Conservation (phyloP, 441 rosid species). For the Bocquillonia castaneifolia region DNA sequence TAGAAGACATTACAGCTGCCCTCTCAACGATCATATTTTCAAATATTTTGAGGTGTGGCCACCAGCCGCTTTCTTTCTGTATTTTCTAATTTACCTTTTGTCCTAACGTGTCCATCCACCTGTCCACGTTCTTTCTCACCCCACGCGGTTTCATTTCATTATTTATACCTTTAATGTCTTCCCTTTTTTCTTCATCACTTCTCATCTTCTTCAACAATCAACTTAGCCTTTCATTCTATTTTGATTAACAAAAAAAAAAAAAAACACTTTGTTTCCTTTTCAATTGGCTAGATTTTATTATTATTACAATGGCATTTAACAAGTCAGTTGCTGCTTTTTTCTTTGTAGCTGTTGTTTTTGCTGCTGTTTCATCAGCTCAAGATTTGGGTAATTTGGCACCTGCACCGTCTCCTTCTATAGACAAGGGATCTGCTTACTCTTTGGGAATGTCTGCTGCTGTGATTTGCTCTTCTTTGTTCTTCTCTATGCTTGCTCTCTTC, state of each 20-base stretch:
- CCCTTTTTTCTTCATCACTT: background rate
- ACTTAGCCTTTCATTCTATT: no score
- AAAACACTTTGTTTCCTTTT: background rate
- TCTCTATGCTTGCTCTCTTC: constrained; percentile 23
- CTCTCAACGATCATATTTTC: background rate
- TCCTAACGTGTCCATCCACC: constrained; percentile 15
- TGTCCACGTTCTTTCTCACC: constrained; percentile 23
- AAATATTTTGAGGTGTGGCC: background rate
- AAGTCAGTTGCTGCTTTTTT: constrained; percentile 6
- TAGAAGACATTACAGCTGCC: background rate
- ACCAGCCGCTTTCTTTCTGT: constrained; percentile 21
- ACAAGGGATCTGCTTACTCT: constrained; percentile 25
- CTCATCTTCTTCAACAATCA: background rate
- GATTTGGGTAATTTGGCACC: constrained; percentile 15
- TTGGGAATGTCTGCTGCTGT: constrained; percentile 24
- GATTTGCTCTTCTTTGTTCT: constrained; percentile 23
- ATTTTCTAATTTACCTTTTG: background rate
- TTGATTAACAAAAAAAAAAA: no score
- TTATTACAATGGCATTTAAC: background rate
- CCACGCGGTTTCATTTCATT: constrained; percentile 20
- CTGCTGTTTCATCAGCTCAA: constrained; percentile 19
- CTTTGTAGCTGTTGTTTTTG: constrained; percentile 2
- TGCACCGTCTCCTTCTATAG: constrained; percentile 23
- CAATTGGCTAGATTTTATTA: background rate
- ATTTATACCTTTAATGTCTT: constrained; percentile 3